phyloP scores from a whole-genome alignment of 2,329 filamentous ascomycete species.

The Pestalotiopsis sp. region DNA sequence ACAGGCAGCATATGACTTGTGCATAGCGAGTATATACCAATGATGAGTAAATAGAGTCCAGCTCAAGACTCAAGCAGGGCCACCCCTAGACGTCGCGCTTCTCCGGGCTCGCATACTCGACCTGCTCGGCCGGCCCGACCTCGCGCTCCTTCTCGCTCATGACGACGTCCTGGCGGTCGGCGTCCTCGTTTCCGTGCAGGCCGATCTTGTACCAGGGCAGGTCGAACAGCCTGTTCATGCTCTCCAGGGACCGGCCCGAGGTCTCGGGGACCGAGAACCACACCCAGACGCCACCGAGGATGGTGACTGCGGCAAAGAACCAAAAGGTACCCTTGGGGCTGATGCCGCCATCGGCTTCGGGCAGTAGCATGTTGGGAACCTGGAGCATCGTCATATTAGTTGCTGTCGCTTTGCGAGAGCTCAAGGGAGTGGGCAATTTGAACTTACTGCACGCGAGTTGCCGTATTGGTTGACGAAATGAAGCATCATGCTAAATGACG shows the following conservation, averaged over 20 bases:
- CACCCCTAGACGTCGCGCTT: background rate
- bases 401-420: background rate
- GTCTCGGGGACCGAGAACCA: constrained; percentile 72
- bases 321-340: constrained; percentile 70
- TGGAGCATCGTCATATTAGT: background rate
- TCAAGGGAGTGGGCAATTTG: background rate
- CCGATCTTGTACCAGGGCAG: constrained; percentile 77
- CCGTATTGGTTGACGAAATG: constrained; percentile 81
- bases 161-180: constrained; percentile 44
- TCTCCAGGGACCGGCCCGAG: constrained; percentile 60
- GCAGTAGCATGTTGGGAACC: constrained; percentile 70
- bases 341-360: constrained; percentile 44
- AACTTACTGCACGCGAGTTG: constrained; percentile 62
- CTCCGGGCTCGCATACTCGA: background rate
- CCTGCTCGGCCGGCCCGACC: constrained; percentile 20
- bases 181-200: constrained; percentile 51
- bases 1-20: too few species aligned
- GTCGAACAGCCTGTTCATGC: constrained; percentile 68
- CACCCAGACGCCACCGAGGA: constrained; percentile 67
- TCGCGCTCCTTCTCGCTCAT: constrained; percentile 44
- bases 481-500: constrained; percentile 73
- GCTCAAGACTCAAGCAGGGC: too few species aligned
- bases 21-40: too few species aligned
- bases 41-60: too few species aligned
- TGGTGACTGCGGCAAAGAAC: constrained; percentile 66